A percentile compares a stretch with the other conserved stretches of the same genome.
These are phyloP conservation scores for Trichoderma brevicompactum DNA, from an alignment of 2,329 filamentous ascomycete genomes.

Conservation along the genomic window DNA sequence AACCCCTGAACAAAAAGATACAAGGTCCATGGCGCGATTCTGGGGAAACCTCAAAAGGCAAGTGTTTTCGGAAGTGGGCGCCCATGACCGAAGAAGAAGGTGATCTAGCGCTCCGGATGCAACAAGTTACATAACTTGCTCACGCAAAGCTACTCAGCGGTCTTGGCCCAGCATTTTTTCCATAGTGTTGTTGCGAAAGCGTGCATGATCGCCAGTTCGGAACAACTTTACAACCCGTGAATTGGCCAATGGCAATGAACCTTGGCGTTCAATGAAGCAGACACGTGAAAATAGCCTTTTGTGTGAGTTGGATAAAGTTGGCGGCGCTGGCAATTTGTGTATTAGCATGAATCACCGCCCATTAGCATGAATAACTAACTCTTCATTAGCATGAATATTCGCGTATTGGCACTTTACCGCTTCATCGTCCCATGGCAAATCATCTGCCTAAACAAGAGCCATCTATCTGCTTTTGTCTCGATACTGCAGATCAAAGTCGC, in stretches of 20 bases:
- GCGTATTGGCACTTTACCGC: neutral
- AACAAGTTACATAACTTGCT: neutral
- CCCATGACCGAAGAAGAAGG: conserved; percentile 16
- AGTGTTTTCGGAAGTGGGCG: neutral
- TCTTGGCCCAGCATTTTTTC: conserved; percentile 6
- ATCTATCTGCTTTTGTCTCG: too few species aligned
- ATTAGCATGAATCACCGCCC: conserved; percentile 12
- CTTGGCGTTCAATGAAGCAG: neutral
- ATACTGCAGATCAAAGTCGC: too few species aligned
- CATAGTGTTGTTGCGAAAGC: neutral
- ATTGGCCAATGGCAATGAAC: neutral
- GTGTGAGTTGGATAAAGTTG: conserved; percentile 7
- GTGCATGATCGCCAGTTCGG: neutral
- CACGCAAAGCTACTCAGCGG: neutral
- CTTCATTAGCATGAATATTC: neutral
- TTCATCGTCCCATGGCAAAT: neutral
- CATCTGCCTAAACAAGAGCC: too few species aligned
- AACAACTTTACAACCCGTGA: neutral
- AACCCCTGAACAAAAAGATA: neutral
- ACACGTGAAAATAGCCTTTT: neutral
- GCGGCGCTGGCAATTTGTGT: neutral
- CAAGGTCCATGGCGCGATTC: neutral
- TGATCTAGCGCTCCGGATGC: neutral
- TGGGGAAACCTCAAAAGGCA: conserved; percentile 5
- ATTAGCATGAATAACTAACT: neutral